Evolutionary conservation across 352 stramenopile genomes (phyloP).

Genomic region (Phytophthora boehmeriae): DNA sequence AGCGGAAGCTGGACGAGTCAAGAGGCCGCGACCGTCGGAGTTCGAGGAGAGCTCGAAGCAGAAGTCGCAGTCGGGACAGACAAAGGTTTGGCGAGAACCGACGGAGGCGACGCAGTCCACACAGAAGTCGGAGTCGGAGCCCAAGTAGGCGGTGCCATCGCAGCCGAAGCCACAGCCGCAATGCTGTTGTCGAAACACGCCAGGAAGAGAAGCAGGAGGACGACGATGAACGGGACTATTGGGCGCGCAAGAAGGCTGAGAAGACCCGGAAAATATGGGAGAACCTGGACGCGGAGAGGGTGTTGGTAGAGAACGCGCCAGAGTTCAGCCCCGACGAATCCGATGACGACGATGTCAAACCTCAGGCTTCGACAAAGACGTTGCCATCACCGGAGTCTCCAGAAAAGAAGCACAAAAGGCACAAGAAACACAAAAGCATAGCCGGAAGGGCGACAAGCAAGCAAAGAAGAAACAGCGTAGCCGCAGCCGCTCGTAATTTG

Average conservation of each 20-base stretch:
- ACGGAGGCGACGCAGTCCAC: conserved; percentile 13
- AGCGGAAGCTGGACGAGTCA: conserved; percentile 35
- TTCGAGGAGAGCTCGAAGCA: conserved; percentile 13
- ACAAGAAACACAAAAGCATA: conserved; percentile 38
- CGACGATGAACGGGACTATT: conserved; percentile 52
- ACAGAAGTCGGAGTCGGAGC: conserved; percentile 19
- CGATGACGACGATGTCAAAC: conserved; percentile 49
- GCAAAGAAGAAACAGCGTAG: conserved; percentile 23
- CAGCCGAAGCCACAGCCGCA: conserved; percentile 25
- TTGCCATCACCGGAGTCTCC: conserved; percentile 1
- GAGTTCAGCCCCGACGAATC: conserved; percentile 51
- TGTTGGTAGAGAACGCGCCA: conserved; percentile 58
- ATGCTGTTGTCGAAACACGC: background rate
- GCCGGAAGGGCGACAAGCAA: conserved; percentile 27
- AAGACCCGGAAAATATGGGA: conserved; percentile 63
- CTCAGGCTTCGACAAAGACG: background rate
- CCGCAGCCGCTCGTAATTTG: conserved; percentile 25
- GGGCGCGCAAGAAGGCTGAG: conserved; percentile 62
- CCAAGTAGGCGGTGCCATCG: background rate
- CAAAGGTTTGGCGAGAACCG: background rate
- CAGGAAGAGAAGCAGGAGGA: conserved; percentile 5
- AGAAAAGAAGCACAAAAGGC: conserved; percentile 34
- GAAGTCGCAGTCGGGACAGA: conserved; percentile 21
- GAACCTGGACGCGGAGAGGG: conserved; percentile 40
- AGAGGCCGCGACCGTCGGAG: conserved; percentile 7